Conservation (phyloP, 106 monocot genomes). For the Platanthera zijinensis region DNA sequence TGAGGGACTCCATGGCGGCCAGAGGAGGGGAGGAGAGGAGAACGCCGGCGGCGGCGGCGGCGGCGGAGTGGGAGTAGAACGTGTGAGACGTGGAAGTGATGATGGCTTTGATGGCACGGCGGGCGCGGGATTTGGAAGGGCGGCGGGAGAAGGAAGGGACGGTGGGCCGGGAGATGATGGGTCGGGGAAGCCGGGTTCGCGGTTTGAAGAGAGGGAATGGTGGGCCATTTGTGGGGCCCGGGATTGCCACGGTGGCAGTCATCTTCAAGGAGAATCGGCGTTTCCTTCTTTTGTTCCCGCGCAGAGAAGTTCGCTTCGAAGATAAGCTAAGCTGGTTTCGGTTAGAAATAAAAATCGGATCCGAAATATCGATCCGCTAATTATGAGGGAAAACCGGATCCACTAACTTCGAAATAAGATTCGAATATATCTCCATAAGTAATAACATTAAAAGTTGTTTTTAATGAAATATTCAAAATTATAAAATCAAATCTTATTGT, state of each 20-base stretch:
- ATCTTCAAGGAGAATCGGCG: too few species aligned
- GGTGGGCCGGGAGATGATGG: background rate
- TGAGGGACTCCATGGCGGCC: slow-evolving; percentile 43
- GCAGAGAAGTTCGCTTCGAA: too few species aligned
- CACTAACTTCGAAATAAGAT: too few species aligned
- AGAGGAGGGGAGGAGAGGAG: background rate
- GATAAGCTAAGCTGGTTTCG: too few species aligned
- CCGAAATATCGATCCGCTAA: too few species aligned
- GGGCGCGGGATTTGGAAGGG: background rate
- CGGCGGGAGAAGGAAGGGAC: background rate
- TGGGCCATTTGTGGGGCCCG: background rate
- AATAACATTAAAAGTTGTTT: too few species aligned
- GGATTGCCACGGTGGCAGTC: background rate
- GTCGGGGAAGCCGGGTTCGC: background rate
- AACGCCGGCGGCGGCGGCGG: background rate
- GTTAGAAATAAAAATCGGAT: too few species aligned
- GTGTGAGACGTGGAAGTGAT: background rate
- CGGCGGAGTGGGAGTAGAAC: background rate
- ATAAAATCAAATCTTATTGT: too few species aligned
- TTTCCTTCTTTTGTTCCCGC: background rate
- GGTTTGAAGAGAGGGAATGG: background rate
- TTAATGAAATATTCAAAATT: too few species aligned
- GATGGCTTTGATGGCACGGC: slow-evolving; percentile 1
- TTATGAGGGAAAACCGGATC: too few species aligned
- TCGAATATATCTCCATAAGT: too few species aligned